These are phyloP conservation scores for Metschnikowia vanudenii DNA, from an alignment of 805 yeast species.

Conservation along the genomic window DNA sequence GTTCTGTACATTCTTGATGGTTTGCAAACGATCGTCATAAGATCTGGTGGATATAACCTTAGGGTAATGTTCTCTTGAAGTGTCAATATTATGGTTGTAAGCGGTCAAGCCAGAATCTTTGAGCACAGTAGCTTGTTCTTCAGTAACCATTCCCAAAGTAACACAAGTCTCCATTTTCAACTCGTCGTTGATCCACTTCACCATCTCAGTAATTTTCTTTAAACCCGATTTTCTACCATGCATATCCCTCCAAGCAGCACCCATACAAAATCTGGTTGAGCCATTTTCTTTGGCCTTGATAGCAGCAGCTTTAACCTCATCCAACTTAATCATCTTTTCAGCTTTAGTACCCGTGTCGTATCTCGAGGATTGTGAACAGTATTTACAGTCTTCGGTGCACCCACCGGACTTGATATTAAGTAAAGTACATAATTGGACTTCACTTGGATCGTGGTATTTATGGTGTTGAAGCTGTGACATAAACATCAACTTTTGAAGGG, in stretches of 20 bases:
- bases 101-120: conserved; percentile 76
- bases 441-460: conserved; percentile 61
- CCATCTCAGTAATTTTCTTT: conserved; percentile 63
- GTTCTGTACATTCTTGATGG: conserved; percentile 60
- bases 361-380: conserved; percentile 73
- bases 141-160: conserved; percentile 73
- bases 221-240: conserved; percentile 68
- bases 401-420: conserved; percentile 78
- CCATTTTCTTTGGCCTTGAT: conserved; percentile 65
- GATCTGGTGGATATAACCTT: conserved; percentile 68
- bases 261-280: conserved; percentile 77
- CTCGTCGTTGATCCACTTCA: conserved; percentile 53
- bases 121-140: conserved; percentile 58
- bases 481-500: conserved; percentile 59
- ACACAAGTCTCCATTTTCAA: conserved; percentile 77
- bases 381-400: conserved; percentile 78
- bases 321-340: conserved; percentile 58
- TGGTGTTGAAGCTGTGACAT: conserved; percentile 67
- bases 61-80: conserved; percentile 74
- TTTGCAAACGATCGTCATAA: conserved; percentile 68
- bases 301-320: conserved; percentile 64
- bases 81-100: conserved; percentile 77
- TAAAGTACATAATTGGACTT: conserved; percentile 74
- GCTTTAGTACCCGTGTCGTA: conserved; percentile 73
- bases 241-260: conserved; percentile 90